Percentiles rank a stretch among this genome's conserved stretches.
Conservation (phyloP, 2,329 filamentous ascomycete genomes). For the Aureobasidium sp. region DNA sequence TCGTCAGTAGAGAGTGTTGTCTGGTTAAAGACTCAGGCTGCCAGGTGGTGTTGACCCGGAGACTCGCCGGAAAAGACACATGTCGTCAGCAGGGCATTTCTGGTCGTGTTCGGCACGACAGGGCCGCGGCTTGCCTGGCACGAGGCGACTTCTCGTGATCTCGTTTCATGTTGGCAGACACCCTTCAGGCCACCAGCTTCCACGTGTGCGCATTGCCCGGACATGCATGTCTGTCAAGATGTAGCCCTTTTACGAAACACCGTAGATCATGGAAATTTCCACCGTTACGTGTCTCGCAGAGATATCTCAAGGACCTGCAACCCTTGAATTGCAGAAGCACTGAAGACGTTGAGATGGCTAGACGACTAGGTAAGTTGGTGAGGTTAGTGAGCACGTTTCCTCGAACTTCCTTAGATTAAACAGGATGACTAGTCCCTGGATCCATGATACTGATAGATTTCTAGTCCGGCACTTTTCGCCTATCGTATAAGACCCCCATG, state of each 20-base stretch:
- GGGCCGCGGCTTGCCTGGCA: background rate
- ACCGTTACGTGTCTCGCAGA: background rate
- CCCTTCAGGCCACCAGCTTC: background rate
- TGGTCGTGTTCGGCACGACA: background rate
- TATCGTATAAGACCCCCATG: background rate
- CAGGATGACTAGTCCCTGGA: background rate
- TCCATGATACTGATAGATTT: background rate
- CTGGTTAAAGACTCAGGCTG: background rate
- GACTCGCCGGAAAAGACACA: background rate
- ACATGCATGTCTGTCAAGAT: background rate
- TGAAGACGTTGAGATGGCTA: background rate
- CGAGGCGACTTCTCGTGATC: background rate
- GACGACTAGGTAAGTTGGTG: background rate
- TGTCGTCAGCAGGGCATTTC: background rate
- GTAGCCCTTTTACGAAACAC: background rate
- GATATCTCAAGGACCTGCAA: background rate
- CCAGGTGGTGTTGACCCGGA: background rate
- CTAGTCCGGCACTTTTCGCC: background rate
- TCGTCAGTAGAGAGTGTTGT: background rate
- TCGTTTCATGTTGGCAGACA: background rate
- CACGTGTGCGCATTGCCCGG: background rate
- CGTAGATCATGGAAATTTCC: background rate
- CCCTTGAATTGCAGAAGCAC: background rate
- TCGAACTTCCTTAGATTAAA: conserved; percentile 1
- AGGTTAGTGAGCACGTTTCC: background rate